These are phyloP conservation scores for Pholiota microspora DNA, from an alignment of 768 basidiomycete genomes.

Conservation along the genomic window DNA sequence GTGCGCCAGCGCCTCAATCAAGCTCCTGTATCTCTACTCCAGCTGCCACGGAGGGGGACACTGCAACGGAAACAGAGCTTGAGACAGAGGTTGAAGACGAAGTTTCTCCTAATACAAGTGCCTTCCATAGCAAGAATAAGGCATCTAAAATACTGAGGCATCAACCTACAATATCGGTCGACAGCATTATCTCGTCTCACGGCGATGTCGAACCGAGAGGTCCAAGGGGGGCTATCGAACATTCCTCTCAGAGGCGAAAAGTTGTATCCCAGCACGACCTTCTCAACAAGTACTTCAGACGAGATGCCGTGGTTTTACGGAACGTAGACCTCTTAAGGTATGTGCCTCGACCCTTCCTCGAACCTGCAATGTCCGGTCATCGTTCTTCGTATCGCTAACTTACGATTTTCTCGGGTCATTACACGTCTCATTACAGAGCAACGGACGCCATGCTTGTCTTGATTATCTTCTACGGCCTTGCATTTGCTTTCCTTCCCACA, in stretches of 20 bases:
- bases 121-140: conserved; percentile 18
- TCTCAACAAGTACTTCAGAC: conserved; percentile 84
- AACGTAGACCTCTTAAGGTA: conserved; percentile 88
- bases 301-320: conserved; percentile 76
- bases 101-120: conserved; percentile 8
- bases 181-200: conserved; percentile 31
- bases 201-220: conserved; percentile 14
- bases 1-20: conserved; percentile 10
- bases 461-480: conserved; percentile 64
- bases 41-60: conserved; percentile 68
- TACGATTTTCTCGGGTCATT: conserved; percentile 13
- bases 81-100: conserved; percentile 58
- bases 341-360: conserved; percentile 18
- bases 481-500: conserved; percentile 56
- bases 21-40: conserved; percentile 48
- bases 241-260: conserved; percentile 25
- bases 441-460: conserved; percentile 82
- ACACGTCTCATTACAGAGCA: conserved; percentile 47
- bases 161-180: conserved; percentile 28
- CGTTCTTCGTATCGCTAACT: conserved; percentile 16
- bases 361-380: not conserved
- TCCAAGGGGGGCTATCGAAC: not conserved
- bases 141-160: conserved; percentile 25
- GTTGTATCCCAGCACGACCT: conserved; percentile 82
- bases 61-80: conserved; percentile 67